These are phyloP conservation scores for Entomophthora muscae DNA, from an alignment of 371 early-diverging fungal genomes.

Conservation along the genomic window DNA sequence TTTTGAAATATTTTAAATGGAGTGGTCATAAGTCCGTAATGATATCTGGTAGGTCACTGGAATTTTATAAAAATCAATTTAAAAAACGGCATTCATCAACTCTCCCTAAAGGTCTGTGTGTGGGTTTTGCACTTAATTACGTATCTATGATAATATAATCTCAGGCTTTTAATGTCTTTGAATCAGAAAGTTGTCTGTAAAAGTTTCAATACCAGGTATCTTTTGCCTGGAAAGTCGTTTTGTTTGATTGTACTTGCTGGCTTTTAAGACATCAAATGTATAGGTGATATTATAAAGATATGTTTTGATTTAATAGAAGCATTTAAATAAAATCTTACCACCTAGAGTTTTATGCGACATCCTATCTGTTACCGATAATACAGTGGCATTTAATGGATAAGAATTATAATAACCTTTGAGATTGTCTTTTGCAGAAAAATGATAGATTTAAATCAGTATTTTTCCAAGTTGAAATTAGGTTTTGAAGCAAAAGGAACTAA, in stretches of 20 bases:
- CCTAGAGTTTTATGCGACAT: neutral
- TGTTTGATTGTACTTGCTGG: too few relatives aligned
- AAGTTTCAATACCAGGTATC: too few relatives aligned
- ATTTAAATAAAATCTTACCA: too few relatives aligned
- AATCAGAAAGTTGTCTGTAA: too few relatives aligned
- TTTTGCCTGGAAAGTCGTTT: too few relatives aligned
- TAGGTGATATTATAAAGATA: too few relatives aligned
- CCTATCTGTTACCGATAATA: neutral
- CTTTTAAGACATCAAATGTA: too few relatives aligned
- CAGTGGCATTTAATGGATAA: neutral
- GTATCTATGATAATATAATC: too few relatives aligned
- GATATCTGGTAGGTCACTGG: neutral
- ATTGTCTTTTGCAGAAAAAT: neutral
- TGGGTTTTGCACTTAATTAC: too few relatives aligned
- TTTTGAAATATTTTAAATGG: neutral
- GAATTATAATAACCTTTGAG: neutral
- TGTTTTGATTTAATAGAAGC: too few relatives aligned
- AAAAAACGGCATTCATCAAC: neutral
- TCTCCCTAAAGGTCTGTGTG: neutral
- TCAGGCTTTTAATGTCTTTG: too few relatives aligned
- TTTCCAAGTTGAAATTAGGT: neutral
- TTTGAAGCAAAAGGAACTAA: neutral
- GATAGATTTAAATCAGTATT: neutral
- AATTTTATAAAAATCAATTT: neutral
- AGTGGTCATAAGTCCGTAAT: neutral